Conservation (phyloP, 2,329 filamentous ascomycete genomes). For the Colletotrichum chrysophilum region DNA sequence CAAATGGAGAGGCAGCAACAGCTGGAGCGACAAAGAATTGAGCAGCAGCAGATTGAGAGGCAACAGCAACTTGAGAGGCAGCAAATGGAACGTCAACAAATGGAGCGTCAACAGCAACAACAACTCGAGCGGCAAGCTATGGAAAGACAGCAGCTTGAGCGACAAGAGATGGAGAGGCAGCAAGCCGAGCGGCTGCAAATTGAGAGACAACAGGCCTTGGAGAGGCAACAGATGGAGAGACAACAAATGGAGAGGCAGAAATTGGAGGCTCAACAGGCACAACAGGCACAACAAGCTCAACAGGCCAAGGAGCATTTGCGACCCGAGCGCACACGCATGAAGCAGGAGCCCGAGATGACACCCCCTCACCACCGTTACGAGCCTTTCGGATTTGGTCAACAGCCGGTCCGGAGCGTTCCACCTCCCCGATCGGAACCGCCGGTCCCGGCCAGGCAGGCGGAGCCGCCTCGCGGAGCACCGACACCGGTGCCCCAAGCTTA, state of each 20-base stretch:
- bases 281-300: conserved; percentile 27
- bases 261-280: conserved; percentile 30
- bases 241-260: conserved; percentile 15
- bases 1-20: conserved; percentile 33
- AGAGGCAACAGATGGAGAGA: conserved; percentile 6
- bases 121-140: conserved; percentile 5
- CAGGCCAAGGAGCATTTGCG: conserved; percentile 33
- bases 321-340: conserved; percentile 36
- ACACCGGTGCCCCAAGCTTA: conserved; percentile 37
- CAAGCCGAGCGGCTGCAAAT: conserved; percentile 27
- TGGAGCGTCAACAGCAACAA: not conserved
- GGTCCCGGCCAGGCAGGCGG: conserved; percentile 43
- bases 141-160: conserved; percentile 26
- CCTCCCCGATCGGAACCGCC: conserved; percentile 46
- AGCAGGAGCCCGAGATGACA: conserved; percentile 56
- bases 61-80: conserved; percentile 23
- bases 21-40: conserved; percentile 27
- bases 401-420: conserved; percentile 37
- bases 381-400: conserved; percentile 44
- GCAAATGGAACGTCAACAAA: not conserved
- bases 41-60: conserved; percentile 26
- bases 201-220: conserved; percentile 17
- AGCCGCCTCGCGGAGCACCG: conserved; percentile 42
- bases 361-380: conserved; percentile 47
- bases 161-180: conserved; percentile 24